Conservation (phyloP, 176 grass and related monocot species). For the Aechmea fasciata region DNA sequence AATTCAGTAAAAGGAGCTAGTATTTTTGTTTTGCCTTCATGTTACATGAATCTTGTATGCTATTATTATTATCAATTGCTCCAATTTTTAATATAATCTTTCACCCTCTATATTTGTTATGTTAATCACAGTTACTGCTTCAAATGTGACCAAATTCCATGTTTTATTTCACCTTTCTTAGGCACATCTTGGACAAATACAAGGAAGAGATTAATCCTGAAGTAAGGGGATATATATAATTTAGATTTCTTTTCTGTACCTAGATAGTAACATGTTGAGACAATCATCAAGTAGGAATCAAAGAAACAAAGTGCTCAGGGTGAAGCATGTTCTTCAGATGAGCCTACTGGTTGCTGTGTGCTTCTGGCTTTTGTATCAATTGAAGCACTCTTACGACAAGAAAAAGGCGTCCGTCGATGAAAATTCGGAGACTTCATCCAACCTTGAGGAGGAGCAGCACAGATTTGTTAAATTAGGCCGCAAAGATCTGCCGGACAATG, state of each 20-base stretch:
- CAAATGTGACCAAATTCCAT: no score
- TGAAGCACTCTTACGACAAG: conserved; percentile 27
- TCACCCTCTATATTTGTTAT: no score
- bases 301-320: conserved; percentile 32
- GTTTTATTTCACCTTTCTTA: no score
- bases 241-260: not conserved
- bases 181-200: no score
- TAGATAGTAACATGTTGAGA: conserved; percentile 29
- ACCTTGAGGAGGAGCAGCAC: not conserved
- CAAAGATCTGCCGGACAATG: conserved; percentile 19
- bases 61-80: no score
- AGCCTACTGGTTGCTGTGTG: conserved; percentile 35
- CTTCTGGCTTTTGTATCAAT: conserved; percentile 56
- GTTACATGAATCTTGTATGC: no score
- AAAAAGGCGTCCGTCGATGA: conserved; percentile 1
- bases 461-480: conserved; percentile 19
- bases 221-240: not conserved
- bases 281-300: conserved; percentile 39
- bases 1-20: no score
- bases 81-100: no score
- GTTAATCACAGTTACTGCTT: no score
- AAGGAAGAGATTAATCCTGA: not conserved
- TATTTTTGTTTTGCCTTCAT: no score
- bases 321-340: conserved; percentile 32
- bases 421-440: no score